Base-by-base conservation (phyloP, 176 grass and related monocot species). In the Saccharum officinarum region DNA sequence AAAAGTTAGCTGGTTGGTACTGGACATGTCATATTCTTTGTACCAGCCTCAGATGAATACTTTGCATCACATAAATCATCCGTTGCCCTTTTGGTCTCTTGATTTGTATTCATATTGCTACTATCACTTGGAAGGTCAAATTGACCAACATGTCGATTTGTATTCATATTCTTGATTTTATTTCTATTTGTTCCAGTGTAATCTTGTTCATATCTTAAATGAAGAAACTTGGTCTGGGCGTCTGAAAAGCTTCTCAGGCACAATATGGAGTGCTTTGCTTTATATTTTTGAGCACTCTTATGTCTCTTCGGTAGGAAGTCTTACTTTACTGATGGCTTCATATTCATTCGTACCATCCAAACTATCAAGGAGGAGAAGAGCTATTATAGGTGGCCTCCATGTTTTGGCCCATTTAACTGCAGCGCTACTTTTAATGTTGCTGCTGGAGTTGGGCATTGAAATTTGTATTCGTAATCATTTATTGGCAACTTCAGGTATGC, bases 261-360 rank as follows among this genome's bases (percentile, higher is more conserved):
- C 91, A 80, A 88, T 95, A 91, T 94, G 89, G 87, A 92, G 63
- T 86, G 88, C 84, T 67, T 90, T 95, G 71, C 65, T 94, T 34
- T 95, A 95, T 87, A 95, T 98, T 80, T 88, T 98, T 79, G 91
- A 98, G 65, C 91, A 91, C 69, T 98, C 96, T 37, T 95, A 94
- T 89, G 85, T 98, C 66, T 98, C 96, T 68, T 89, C 91, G 85
- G 69, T 85, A 8, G 91, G 89, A 83, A 90, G 87, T 85, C 69
- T 98, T 41, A 83, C 84, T 34, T 92, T 98, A 82, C 75, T 90
- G 85, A 68, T 94, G 66, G 87, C 87, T 18, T 92, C 96, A 40
- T 90, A 90, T 82, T 94, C 85, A 54, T 98, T 98, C 72, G 93
- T 95, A 73, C 91, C 96, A 80, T 93, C 96, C 42, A 98, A 98